Evolutionary conservation across 1,284 basidiomycete species (phyloP), one percentile per base, ranked within the genome.

Genomic region (Heterobasidion occidentale): DNA sequence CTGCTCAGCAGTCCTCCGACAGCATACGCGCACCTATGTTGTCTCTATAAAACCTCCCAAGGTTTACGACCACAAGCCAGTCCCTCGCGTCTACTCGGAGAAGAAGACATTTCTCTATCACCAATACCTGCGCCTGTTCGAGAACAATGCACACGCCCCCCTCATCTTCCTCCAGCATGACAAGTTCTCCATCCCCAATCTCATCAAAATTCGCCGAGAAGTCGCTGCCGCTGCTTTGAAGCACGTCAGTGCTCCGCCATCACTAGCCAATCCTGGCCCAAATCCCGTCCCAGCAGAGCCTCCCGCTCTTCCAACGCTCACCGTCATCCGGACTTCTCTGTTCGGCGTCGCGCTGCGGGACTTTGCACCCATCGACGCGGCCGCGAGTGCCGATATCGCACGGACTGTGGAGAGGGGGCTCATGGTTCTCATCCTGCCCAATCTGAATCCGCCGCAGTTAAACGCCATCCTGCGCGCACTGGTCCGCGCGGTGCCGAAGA

Each of bases 51-150:
- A 76, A 53, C 71, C 78, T 2, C 73, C 84, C 27, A 71, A 77
- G 57, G 67, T 75, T 20, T 78, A 81, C 54, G 74, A 77, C 7
- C 70, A 79, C 15, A 84, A 81, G 63, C 71, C 73, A 48, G 68
- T 69, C 15, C 80, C 81, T 2, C 87, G 88, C 52, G 73, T 78
- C 59, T 92, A 87, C 67, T 77, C 74, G 56, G 80, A 82, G 67
- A 85, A 86, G 67, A 92, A 92, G 69, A 77, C 83, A 0, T 83
- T 80, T 70, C 85, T 90, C 68, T 88, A 83, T 71, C 77, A 83
- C 74, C 84, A 85, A 70, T 91, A 90, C 76, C 76, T 77, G 56
- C 75, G 74, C 60, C 79, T 90, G 59, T 77, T 92, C 62, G 68
- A 80, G 56, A 70, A 74, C 53, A 79, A 77, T 69, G 63, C 70